Percentiles rank a stretch among this genome's conserved stretches.
phyloP scores from a whole-genome alignment of 768 basidiomycete species.

The Strobilomyces confusus region DNA sequence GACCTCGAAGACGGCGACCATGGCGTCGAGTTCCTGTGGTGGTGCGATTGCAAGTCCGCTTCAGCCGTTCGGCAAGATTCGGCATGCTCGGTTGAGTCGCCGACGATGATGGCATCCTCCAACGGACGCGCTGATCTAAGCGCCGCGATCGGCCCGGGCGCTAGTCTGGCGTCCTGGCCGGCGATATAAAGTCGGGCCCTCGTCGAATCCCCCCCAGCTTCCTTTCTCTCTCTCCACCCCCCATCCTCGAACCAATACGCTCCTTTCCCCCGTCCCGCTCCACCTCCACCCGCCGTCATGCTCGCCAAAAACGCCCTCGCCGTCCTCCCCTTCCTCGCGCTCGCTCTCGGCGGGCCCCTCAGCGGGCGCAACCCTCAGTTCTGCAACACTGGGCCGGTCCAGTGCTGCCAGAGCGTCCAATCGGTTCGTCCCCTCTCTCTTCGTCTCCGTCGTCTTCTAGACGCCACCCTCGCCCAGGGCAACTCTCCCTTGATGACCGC shows the following conservation, averaged over 20 bases:
- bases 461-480: slow-evolving; percentile 9
- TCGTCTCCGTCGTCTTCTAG: background rate
- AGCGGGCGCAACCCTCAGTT: slow-evolving; percentile 18
- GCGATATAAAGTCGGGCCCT: slow-evolving; percentile 18
- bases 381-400: slow-evolving; percentile 17
- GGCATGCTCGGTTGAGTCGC: background rate
- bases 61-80: background rate
- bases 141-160: slow-evolving; percentile 5
- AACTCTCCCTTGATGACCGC: background rate
- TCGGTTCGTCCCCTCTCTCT: slow-evolving; percentile 13
- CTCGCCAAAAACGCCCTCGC: slow-evolving; percentile 9
- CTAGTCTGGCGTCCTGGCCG: background rate
- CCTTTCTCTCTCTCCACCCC: background rate
- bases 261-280: slow-evolving; percentile 18
- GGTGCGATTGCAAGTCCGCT: background rate
- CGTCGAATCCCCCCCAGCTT: slow-evolving; percentile 6
- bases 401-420: slow-evolving; percentile 22
- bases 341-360: slow-evolving; percentile 20
- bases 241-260: slow-evolving; percentile 17
- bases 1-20: slow-evolving; percentile 9
- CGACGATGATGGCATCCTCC: background rate
- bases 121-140: background rate
- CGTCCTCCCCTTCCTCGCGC: slow-evolving; percentile 16
- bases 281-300: slow-evolving; percentile 12
- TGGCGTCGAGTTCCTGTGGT: background rate